Evolutionary conservation across 1,284 basidiomycete species (phyloP).

Genomic region (Anthracocystis walkeri): DNA sequence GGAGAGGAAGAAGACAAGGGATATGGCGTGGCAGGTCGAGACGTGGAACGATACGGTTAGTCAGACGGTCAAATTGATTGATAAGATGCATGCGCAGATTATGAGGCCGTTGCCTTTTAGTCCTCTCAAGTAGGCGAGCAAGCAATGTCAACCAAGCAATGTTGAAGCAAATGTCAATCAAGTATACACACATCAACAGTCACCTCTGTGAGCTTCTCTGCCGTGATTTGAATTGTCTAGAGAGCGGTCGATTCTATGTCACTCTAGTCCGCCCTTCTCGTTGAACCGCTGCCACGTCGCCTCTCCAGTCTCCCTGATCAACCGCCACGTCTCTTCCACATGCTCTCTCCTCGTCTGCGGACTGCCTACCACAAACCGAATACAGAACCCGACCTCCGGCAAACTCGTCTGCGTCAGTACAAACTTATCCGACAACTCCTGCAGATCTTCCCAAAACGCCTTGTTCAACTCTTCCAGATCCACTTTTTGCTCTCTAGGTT

Average conservation of each 20-base stretch:
- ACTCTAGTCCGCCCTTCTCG: background rate
- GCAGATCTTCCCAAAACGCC: constrained; percentile 49
- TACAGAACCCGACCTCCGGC: constrained; percentile 61
- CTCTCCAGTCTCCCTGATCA: constrained; percentile 33
- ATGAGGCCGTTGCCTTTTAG: constrained; percentile 62
- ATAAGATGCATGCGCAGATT: constrained; percentile 68
- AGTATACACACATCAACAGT: background rate
- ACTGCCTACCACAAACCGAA: constrained; percentile 60
- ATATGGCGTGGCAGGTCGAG: constrained; percentile 67
- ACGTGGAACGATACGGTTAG: constrained; percentile 68
- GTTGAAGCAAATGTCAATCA: background rate
- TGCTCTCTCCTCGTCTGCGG: constrained; percentile 50
- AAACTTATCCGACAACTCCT: constrained; percentile 40
- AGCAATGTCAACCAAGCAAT: background rate
- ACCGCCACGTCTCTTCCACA: constrained; percentile 45
- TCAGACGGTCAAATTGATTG: constrained; percentile 66
- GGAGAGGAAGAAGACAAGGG: constrained; percentile 64
- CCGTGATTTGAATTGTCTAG: too few species aligned
- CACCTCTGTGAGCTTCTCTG: too few species aligned
- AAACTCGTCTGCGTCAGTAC: constrained; percentile 63
- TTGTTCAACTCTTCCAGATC: constrained; percentile 57
- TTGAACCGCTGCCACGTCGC: constrained; percentile 26
- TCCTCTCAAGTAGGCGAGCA: constrained; percentile 39
- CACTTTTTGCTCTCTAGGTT: constrained; percentile 4
- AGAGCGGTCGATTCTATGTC: background rate